phyloP scores from a whole-genome alignment of 495 filamentous ascomycete genomes.

The Trichoderma orchidacearum region DNA sequence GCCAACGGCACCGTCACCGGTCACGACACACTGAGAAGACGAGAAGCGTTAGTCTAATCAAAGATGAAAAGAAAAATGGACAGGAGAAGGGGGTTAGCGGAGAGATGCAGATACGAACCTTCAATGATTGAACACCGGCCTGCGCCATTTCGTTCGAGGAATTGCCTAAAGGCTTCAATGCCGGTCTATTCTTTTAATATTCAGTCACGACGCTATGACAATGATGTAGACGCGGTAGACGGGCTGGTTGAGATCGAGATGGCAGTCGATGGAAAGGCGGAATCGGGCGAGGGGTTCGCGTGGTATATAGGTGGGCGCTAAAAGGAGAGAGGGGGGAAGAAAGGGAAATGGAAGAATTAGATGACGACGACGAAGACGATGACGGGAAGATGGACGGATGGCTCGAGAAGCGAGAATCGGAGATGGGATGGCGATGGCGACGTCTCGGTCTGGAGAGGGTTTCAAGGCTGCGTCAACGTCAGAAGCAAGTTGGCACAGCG shows the following conservation, averaged over 20 bases:
- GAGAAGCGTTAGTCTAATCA: background rate
- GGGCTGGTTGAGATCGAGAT: conserved; percentile 4
- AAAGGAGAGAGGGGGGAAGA: background rate
- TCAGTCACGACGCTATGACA: conserved; percentile 2
- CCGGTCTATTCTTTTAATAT: background rate
- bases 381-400: conserved; percentile 6
- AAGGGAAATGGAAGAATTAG: background rate
- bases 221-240: conserved; percentile 4
- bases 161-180: background rate
- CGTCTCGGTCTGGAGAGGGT: conserved; percentile 2
- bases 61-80: conserved; percentile 5
- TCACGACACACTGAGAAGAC: conserved; percentile 75
- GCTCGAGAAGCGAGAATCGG: conserved; percentile 8
- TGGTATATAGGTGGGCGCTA: background rate
- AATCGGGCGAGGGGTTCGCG: conserved; percentile 2
- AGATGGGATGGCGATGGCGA: conserved; percentile 9
- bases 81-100: conserved; percentile 9
- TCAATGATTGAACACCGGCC: conserved; percentile 41
- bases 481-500: conserved; percentile 25
- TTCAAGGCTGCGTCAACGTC: conserved; percentile 22
- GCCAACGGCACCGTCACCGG: conserved; percentile 95
- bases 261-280: conserved; percentile 2
- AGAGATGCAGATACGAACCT: conserved; percentile 30
- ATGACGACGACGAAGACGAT: too few relatives aligned
- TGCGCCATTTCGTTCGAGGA: conserved; percentile 26